A percentile compares a stretch with the other conserved stretches of the same genome.
Conservation (phyloP, 2,329 filamentous ascomycete genomes). For the Furcasterigmium furcatum region DNA sequence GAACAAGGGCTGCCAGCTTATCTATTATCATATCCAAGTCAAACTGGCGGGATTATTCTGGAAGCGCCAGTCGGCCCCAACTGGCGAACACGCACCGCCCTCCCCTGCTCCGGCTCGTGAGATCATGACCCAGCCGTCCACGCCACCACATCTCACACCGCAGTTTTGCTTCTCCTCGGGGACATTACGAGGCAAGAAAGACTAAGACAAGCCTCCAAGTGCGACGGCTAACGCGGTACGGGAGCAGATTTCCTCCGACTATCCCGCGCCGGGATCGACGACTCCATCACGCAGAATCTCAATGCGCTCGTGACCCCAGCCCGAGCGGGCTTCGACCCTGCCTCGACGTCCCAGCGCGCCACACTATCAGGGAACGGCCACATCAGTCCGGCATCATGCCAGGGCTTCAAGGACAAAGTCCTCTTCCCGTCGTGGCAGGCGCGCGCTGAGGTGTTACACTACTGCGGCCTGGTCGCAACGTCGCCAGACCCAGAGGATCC, state of each 20-base stretch:
- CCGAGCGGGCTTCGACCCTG: slow-evolving; percentile 70
- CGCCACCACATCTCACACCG: slow-evolving; percentile 56
- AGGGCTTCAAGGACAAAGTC: slow-evolving; percentile 69
- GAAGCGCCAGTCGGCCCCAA: slow-evolving; percentile 35
- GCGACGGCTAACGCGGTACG: no score
- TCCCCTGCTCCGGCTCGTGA: slow-evolving; percentile 19
- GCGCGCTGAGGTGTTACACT: slow-evolving; percentile 78
- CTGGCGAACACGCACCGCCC: slow-evolving; percentile 26
- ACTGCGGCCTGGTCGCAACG: slow-evolving; percentile 85
- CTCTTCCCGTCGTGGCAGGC: slow-evolving; percentile 88
- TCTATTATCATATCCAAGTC: slow-evolving; percentile 11
- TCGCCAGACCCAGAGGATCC: slow-evolving; percentile 86
- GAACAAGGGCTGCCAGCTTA: no score
- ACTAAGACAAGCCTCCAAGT: no score
- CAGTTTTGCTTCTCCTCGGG: slow-evolving; percentile 76
- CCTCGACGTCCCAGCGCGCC: slow-evolving; percentile 65
- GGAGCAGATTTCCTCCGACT: slow-evolving; percentile 80
- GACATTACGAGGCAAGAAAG: slow-evolving; percentile 59
- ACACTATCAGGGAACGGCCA: slow-evolving; percentile 45
- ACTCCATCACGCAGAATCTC: slow-evolving; percentile 88
- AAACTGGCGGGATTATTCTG: slow-evolving; percentile 49
- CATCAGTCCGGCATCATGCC: slow-evolving; percentile 63
- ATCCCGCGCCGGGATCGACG: slow-evolving; percentile 82
- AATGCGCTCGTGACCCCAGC: slow-evolving; percentile 84
- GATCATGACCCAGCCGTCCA: slow-evolving; percentile 44